Conservation (phyloP, 129 eudicot genomes). For the Pittosporum tobira region DNA sequence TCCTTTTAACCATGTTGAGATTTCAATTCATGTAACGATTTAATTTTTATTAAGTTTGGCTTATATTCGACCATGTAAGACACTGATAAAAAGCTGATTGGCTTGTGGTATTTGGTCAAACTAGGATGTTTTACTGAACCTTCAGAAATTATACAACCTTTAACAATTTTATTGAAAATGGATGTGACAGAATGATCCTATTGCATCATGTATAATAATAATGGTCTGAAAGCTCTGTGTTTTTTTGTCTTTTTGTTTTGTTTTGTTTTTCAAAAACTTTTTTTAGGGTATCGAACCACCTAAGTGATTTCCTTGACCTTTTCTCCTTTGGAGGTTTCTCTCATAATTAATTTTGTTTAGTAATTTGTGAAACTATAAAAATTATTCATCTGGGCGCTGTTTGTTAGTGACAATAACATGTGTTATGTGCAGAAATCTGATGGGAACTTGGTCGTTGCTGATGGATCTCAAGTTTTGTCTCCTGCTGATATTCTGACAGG, state of each 20-base stretch:
- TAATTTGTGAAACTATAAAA: too few relatives aligned
- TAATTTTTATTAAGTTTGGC: background rate
- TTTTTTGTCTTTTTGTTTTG: background rate
- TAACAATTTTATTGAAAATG: background rate
- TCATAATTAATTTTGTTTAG: background rate
- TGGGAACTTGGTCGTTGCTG: constrained; percentile 13
- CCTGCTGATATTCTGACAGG: constrained; percentile 16
- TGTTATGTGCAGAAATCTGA: constrained; percentile 19
- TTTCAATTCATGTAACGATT: too few relatives aligned
- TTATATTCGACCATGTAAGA: background rate
- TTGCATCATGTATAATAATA: background rate
- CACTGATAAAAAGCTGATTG: background rate
- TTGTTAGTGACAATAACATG: background rate
- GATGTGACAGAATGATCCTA: background rate
- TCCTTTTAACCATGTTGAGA: too few relatives aligned
- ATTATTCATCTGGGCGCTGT: too few relatives aligned
- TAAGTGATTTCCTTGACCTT: background rate
- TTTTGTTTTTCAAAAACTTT: too few relatives aligned
- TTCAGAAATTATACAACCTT: too few relatives aligned
- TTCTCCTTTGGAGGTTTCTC: background rate
- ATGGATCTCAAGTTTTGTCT: constrained; percentile 17
- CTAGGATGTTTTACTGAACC: background rate
- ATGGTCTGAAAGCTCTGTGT: background rate
- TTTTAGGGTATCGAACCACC: background rate
- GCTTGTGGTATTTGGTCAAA: background rate